Base-by-base conservation (phyloP, 2,329 filamentous ascomycete genomes). In the Zymoseptoria passerinii region DNA sequence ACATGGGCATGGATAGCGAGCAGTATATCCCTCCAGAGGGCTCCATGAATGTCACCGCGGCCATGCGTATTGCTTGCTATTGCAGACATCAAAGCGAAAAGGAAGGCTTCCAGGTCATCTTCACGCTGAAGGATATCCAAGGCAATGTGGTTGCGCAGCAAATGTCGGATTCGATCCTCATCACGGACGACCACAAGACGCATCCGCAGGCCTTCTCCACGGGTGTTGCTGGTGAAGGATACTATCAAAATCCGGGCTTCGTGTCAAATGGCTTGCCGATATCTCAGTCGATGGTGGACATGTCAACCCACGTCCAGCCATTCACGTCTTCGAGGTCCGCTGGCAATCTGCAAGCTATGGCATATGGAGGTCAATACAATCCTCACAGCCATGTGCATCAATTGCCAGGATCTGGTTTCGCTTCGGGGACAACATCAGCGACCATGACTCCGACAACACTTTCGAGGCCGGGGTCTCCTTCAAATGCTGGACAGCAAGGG, bases 151-250 rank as follows among this genome's bases (percentile, higher is more conserved):
- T 97, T 50, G 89, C 90, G 6, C 92, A 99, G 74, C 84, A 86
- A 55, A 87, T 96, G 64, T 90, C 90, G 19, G 85, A 87, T 57
- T 89, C 90, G 0, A 95, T 97, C 64, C 92, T 96, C 82, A 96
- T 97, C 63, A 97, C 94, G 1, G 92, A 99, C 71, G 92, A 99
- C 69, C 92, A 97, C 77, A 97, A 97, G 77, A 96, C 90, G 7
- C 88, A 90, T 66, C 70, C 70, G 13, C 67, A 65, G 19, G 66
- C 61, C 51, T 69, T 69, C 55, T 64, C 69, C 29, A 60, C 70
- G 8, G 61, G 66, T 2, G 64, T 70, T 50, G 28, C 28, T 20
- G 52, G 67, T 4, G 65, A 65, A 35, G 67, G 67, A 23, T 68
- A 65, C 58, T 67, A 68, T 40, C 57, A 61, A 29, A 65, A 67